Evolutionary conservation across 2,329 filamentous ascomycete species (phyloP).

Genomic region (Dothistroma pini): DNA sequence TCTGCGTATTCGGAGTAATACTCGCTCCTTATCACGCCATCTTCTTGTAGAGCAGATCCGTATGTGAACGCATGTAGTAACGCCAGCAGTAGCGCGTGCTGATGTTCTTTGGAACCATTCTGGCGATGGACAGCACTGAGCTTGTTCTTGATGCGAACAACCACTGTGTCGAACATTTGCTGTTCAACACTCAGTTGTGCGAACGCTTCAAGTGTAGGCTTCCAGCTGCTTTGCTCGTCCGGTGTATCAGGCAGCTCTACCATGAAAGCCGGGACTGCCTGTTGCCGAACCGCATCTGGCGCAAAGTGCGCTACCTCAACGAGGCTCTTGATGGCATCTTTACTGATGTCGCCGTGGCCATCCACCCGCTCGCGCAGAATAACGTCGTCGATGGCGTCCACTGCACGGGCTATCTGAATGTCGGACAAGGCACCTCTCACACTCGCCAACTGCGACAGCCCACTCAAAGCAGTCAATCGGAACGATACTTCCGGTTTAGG

Average conservation of each 20-base stretch:
- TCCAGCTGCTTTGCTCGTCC: slow-evolving; percentile 47
- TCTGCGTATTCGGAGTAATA: slow-evolving; percentile 49
- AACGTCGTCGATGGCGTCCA: slow-evolving; percentile 59
- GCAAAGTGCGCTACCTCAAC: slow-evolving; percentile 60
- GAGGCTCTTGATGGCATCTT: slow-evolving; percentile 56
- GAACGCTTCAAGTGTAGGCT: slow-evolving; percentile 59
- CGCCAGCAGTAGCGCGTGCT: slow-evolving; percentile 58
- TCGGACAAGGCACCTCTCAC: slow-evolving; percentile 41
- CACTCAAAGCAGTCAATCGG: slow-evolving; percentile 44
- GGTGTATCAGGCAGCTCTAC: slow-evolving; percentile 55
- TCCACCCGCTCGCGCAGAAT: slow-evolving; percentile 57
- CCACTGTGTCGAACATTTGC: slow-evolving; percentile 60
- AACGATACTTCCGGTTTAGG: slow-evolving; percentile 50
- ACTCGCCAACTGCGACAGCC: slow-evolving; percentile 43
- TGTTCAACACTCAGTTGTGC: slow-evolving; percentile 61
- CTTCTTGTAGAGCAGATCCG: slow-evolving; percentile 43
- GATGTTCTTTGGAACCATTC: slow-evolving; percentile 51
- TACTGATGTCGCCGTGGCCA: slow-evolving; percentile 55
- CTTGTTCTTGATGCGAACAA: slow-evolving; percentile 61
- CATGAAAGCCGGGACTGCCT: slow-evolving; percentile 63
- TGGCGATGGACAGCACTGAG: slow-evolving; percentile 55
- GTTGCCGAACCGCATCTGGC: slow-evolving; percentile 59
- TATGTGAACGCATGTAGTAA: slow-evolving; percentile 59
- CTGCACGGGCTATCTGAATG: slow-evolving; percentile 46
- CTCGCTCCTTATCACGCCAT: slow-evolving; percentile 35